A percentile compares a stretch with the other conserved stretches of the same genome.
phyloP scores from a whole-genome alignment of 2,329 filamentous ascomycete species.

The Corynespora cassiicola region DNA sequence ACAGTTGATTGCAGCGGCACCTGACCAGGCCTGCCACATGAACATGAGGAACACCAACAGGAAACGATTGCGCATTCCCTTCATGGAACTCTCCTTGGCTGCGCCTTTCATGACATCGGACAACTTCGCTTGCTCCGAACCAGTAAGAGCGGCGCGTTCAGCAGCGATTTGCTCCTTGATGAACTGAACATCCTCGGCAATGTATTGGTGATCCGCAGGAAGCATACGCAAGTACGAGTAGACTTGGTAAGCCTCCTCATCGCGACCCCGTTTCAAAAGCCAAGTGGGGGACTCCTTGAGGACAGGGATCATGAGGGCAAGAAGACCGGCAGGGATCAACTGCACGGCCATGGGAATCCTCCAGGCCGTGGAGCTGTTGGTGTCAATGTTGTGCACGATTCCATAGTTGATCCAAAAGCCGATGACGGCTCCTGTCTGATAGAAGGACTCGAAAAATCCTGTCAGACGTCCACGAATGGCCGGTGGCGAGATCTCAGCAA shows the following conservation, averaged over 20 bases:
- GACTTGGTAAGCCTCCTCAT: slow-evolving; percentile 48
- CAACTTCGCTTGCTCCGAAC: slow-evolving; percentile 34
- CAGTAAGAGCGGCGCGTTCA: slow-evolving; percentile 35
- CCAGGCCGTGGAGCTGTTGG: slow-evolving; percentile 63
- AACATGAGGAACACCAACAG: slow-evolving; percentile 49
- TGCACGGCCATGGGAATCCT: slow-evolving; percentile 65
- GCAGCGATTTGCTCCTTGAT: slow-evolving; percentile 39
- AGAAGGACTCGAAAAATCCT: slow-evolving; percentile 70
- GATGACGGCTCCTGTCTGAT: slow-evolving; percentile 65
- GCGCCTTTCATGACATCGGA: slow-evolving; percentile 36
- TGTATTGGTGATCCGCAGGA: slow-evolving; percentile 47
- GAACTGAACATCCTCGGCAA: slow-evolving; percentile 44
- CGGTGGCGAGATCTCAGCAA: slow-evolving; percentile 59
- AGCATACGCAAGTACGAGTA: slow-evolving; percentile 56
- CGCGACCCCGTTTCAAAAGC: slow-evolving; percentile 34
- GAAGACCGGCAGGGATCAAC: slow-evolving; percentile 47
- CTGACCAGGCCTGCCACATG: slow-evolving; percentile 44
- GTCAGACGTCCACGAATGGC: slow-evolving; percentile 69
- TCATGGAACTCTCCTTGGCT: slow-evolving; percentile 30
- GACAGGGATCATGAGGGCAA: slow-evolving; percentile 39
- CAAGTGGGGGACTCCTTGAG: slow-evolving; percentile 44
- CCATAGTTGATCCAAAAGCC: slow-evolving; percentile 52
- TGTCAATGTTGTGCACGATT: slow-evolving; percentile 48
- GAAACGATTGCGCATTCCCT: slow-evolving; percentile 51
- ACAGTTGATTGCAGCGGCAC: slow-evolving; percentile 45